phyloP scores from a whole-genome alignment of 2,329 filamentous ascomycete genomes.

The Diaporthe sp. region DNA sequence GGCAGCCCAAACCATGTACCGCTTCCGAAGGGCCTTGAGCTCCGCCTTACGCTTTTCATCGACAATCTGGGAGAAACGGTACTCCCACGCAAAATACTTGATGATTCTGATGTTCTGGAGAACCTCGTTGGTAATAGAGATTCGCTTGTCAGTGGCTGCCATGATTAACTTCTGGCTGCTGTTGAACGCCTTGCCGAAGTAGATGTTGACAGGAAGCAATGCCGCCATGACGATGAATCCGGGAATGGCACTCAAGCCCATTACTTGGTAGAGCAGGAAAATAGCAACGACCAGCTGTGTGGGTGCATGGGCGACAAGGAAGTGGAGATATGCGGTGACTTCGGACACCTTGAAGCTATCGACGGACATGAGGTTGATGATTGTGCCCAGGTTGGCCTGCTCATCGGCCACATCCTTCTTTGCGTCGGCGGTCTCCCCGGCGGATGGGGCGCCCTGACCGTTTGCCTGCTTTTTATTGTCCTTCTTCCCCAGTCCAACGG shows the following conservation, averaged over 20 bases:
- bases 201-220: conserved; percentile 90
- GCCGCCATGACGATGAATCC: conserved; percentile 92
- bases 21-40: conserved; percentile 80
- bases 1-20: conserved; percentile 91
- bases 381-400: conserved; percentile 95
- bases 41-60: conserved; percentile 89
- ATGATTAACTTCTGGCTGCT: conserved; percentile 92
- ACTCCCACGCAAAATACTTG: conserved; percentile 99
- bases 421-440: not conserved
- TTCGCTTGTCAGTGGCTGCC: conserved; percentile 93
- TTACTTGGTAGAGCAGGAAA: conserved; percentile 85
- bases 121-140: conserved; percentile 96
- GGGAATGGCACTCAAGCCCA: conserved; percentile 93
- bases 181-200: conserved; percentile 87
- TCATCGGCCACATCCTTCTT: conserved; percentile 66
- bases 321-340: conserved; percentile 94
- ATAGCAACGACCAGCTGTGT: conserved; percentile 89
- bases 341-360: conserved; percentile 99
- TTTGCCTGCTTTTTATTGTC: conserved; percentile 61
- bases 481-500: conserved; percentile 74
- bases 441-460: conserved; percentile 44
- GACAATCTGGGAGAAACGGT: conserved; percentile 87
- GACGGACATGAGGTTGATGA: conserved; percentile 99
- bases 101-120: conserved; percentile 98
- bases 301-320: conserved; percentile 91